Percentiles rank a stretch among this genome's conserved stretches.
phyloP scores from a whole-genome alignment of 2,329 filamentous ascomycete genomes.

The Neopestalotiopsis rosae region DNA sequence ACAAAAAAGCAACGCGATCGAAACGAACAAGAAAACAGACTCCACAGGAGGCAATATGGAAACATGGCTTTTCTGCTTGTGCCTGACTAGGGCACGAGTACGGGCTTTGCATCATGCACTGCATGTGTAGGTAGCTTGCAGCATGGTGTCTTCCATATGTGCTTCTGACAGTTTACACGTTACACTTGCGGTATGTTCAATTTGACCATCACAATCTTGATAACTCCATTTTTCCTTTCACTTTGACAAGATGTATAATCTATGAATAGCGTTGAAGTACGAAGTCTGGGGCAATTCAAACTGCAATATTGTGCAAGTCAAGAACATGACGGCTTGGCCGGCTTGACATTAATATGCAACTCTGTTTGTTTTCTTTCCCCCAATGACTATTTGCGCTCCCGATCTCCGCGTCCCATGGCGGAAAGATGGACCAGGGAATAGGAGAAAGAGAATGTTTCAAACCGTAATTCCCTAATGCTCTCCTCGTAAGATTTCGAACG shows the following conservation, averaged over 20 bases:
- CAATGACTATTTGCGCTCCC: too few relatives aligned
- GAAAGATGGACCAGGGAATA: neutral
- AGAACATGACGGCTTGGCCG: neutral
- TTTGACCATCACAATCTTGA: neutral
- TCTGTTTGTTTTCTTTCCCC: neutral
- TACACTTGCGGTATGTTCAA: neutral
- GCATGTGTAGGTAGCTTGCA: neutral
- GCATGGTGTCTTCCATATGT: neutral
- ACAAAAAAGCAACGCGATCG: neutral
- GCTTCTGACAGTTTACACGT: neutral
- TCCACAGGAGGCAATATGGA: neutral
- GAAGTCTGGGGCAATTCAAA: neutral
- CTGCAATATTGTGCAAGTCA: neutral
- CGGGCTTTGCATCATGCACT: neutral
- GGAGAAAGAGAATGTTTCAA: conserved; percentile 1
- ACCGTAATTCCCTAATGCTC: neutral
- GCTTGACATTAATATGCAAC: conserved; percentile 1
- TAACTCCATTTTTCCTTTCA: neutral
- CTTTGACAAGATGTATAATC: neutral
- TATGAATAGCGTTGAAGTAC: neutral
- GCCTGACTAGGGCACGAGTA: neutral
- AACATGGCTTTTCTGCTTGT: neutral
- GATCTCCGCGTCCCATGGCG: neutral
- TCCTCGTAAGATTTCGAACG: neutral
- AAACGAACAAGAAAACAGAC: neutral